Evolutionary conservation across 2,329 filamentous ascomycete genomes (phyloP), one percentile per base, ranked within the genome.

Genomic region (Cladophialophora carrionii): DNA sequence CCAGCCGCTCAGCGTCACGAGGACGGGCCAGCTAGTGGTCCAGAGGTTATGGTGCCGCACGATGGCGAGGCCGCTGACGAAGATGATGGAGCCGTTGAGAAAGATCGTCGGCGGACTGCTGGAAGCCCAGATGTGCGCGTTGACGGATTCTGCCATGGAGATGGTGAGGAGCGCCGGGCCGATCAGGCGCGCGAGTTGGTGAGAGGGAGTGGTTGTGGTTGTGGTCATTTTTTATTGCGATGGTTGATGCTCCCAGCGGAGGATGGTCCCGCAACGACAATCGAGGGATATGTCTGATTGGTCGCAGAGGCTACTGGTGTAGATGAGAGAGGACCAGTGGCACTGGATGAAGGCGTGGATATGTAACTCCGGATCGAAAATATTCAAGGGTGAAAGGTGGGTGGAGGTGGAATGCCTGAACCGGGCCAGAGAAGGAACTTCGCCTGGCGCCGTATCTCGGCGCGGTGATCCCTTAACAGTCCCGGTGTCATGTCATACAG

Each of bases 11-110:
- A 63, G 48, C 17, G 61, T 63, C 20, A 63, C 43, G 12, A 63
- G 61, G 14, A 63, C 48, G 7, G 53, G 46, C 61, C 61, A 63
- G 31, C 46, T 14, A 7, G 46, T 26, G 4, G 43, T 17, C 61
- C 61, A 63, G 20, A 58, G 4, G 55, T 58, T 63, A n/a, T 63
- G 61, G 12, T 12, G 8, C n/a, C 52, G 61, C 14, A 54, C 29
- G 20, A 58, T 54, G 32, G 61, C 54, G 37, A 63, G 54, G 8
- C 54, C 54, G 8, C 46, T 24, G 24, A 54, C 37, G 55, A 63
- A 63, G 31, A 63, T 51, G 20, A 63, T 32, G 32, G 61, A 53
- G 54, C 61, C 61, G 48, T 63, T 63, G 14, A 63, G 61, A 20
- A 57, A 57, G 20, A 63, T 22, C 17, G 56, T 48, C 37, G 62